Base-by-base conservation (phyloP, 257 asterid genomes). In the Fraxinus anomala region DNA sequence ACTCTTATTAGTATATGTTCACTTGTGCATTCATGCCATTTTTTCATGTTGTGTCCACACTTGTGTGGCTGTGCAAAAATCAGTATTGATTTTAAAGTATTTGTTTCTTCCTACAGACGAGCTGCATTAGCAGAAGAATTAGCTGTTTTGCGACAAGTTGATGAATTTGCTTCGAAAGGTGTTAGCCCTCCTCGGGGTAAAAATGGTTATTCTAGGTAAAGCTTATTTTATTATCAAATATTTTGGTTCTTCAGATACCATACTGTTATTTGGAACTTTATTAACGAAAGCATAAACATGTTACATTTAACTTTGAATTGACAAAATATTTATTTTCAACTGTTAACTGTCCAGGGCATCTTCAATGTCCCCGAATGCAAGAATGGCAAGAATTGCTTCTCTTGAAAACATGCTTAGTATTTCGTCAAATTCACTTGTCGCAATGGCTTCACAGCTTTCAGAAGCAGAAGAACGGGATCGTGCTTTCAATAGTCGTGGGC, bases 391-490 rank as follows among this genome's bases (percentile, higher is more conserved):
- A 88, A 96, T 96, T 56, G 89, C 94, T 84, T 92, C 97, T 73
- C 99, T 96, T 26, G 99, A 96, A 80, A 93, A 90, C 88, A 96
- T 96, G 99, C 83, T 96, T 59, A 89, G 90, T 86, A 91, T 96
- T 75, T 89, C 99, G 69, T 96, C 99, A 26, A 93, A 91, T 86
- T 92, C 99, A 23, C 92, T 96, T 34, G 99, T 96, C 69, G 84
- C 99, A 42, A 96, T 96, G 99, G 98, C 98, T 80, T 96, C 99
- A 77, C 99, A 93, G 83, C 97, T 96, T 76, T 96, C 99, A 33
- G 99, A 96, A 85, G 99, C 99, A 47, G 99, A 96, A 89, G 99
- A 96, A 80, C 83, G 99, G 59, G 99, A 96, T 83, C 97, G 99
- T 8, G 86, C 91, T 67, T 84, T 87, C 76, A 82, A 84, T 76